A percentile compares a stretch with the other conserved stretches of the same genome.
Evolutionary conservation across 2,329 filamentous ascomycete species (phyloP).

Genomic region (Phoma sp.): DNA sequence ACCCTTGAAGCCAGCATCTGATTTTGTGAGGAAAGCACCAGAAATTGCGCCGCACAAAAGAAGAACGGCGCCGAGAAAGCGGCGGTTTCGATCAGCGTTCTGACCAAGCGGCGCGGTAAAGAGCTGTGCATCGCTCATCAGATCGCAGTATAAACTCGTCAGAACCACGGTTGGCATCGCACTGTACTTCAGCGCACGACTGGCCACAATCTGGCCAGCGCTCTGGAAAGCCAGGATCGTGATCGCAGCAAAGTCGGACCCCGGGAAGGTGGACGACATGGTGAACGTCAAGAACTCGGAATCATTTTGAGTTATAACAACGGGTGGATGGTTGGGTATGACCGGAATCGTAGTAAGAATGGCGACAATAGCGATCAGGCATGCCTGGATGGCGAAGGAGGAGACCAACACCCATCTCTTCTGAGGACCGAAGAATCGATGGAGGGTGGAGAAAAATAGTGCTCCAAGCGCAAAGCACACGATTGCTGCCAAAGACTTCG

Average conservation of each 20-base stretch:
- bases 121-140: constrained; percentile 60
- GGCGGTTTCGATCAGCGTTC: constrained; percentile 61
- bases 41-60: constrained; percentile 58
- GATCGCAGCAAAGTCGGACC: constrained; percentile 52
- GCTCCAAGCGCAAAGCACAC: constrained; percentile 61
- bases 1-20: constrained; percentile 21
- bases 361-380: constrained; percentile 62
- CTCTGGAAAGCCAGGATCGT: constrained; percentile 61
- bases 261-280: constrained; percentile 30
- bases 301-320: constrained; percentile 52
- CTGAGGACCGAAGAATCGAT: constrained; percentile 61
- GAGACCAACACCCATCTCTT: constrained; percentile 56
- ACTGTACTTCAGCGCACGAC: constrained; percentile 59
- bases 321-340: constrained; percentile 24
- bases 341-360: constrained; percentile 56
- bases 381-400: constrained; percentile 59
- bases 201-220: constrained; percentile 62
- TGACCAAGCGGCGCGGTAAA: constrained; percentile 48
- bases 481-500: constrained; percentile 45
- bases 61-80: constrained; percentile 55
- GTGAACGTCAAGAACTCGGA: constrained; percentile 40
- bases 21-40: constrained; percentile 59
- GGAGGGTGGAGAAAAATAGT: constrained; percentile 59
- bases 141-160: constrained; percentile 63
- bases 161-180: constrained; percentile 64